phyloP scores from a whole-genome alignment of 176 grass and related monocot genomes.

The Zea luxurians region DNA sequence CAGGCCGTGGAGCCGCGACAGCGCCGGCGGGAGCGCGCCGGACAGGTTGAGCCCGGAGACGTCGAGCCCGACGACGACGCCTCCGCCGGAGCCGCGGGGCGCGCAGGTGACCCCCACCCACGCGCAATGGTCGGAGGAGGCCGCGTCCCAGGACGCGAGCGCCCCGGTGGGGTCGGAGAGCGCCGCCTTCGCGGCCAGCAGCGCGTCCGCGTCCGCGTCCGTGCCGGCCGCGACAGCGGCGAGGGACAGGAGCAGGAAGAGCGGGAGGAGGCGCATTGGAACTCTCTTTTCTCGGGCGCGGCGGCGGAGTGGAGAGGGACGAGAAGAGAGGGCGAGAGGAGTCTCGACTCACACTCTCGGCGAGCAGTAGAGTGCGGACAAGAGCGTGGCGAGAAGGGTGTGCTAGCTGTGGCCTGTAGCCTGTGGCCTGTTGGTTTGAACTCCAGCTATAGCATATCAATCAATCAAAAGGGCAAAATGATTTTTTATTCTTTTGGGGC shows the following conservation, averaged over 20 bases:
- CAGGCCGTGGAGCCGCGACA: slow-evolving; percentile 52
- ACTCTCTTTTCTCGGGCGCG: not conserved
- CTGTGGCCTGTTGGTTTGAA: slow-evolving; percentile 19
- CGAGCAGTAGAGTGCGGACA: slow-evolving; percentile 40
- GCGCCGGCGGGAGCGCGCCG: slow-evolving; percentile 50
- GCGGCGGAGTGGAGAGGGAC: not conserved
- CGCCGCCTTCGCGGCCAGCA: slow-evolving; percentile 64
- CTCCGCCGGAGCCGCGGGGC: not conserved
- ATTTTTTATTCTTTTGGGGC: slow-evolving; percentile 28
- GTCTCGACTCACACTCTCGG: slow-evolving; percentile 29
- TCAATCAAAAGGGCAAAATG: not conserved
- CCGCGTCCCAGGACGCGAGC: slow-evolving; percentile 54
- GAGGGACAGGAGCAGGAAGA: slow-evolving; percentile 4
- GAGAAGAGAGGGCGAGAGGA: not conserved
- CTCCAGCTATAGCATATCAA: not conserved
- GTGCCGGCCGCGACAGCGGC: slow-evolving; percentile 4
- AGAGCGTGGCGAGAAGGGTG: not conserved
- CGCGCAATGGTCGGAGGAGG: slow-evolving; percentile 39
- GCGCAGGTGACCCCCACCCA: slow-evolving; percentile 69
- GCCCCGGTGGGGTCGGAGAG: slow-evolving; percentile 63
- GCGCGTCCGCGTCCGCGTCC: slow-evolving; percentile 41
- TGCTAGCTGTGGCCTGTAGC: not conserved
- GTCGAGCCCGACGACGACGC: slow-evolving; percentile 51
- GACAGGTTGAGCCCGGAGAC: slow-evolving; percentile 66
- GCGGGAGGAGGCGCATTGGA: slow-evolving; percentile 36